phyloP scores from a whole-genome alignment of 352 stramenopile species.

The Phytophthora constricta region DNA sequence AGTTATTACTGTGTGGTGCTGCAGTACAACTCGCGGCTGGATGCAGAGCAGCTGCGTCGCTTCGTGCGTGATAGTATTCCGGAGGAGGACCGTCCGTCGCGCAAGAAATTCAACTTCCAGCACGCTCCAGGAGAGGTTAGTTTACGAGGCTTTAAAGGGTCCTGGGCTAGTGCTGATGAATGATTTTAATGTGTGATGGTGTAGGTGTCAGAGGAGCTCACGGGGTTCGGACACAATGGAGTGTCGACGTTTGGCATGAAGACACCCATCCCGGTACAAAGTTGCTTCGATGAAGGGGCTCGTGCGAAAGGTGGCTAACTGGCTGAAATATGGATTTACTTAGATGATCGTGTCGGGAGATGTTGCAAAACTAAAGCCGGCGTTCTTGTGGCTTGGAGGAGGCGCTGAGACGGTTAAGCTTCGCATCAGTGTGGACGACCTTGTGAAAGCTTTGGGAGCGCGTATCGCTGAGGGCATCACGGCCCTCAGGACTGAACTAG shows the following conservation, averaged over 20 bases:
- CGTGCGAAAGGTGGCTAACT: conserved; percentile 5
- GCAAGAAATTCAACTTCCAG: conserved; percentile 91
- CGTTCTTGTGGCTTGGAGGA: conserved; percentile 84
- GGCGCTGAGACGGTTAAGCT: conserved; percentile 83
- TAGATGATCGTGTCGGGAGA: conserved; percentile 78
- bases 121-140: conserved; percentile 69
- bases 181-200: neutral
- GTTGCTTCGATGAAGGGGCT: neutral
- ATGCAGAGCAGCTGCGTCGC: conserved; percentile 81
- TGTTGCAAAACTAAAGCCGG: conserved; percentile 49
- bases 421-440: conserved; percentile 69
- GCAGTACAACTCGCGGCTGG: conserved; percentile 88
- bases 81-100: conserved; percentile 55
- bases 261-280: conserved; percentile 58
- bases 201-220: conserved; percentile 72
- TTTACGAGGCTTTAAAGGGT: neutral
- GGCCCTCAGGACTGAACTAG: conserved; percentile 49
- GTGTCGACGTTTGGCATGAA: conserved; percentile 87
- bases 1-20: conserved; percentile 88
- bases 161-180: too few relatives aligned
- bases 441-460: conserved; percentile 59
- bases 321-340: neutral
- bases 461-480: conserved; percentile 69
- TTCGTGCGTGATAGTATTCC: conserved; percentile 76
- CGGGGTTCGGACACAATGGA: conserved; percentile 87